phyloP scores from a whole-genome alignment of 345 rosid genomes.

The Eucalyptus grandis region DNA sequence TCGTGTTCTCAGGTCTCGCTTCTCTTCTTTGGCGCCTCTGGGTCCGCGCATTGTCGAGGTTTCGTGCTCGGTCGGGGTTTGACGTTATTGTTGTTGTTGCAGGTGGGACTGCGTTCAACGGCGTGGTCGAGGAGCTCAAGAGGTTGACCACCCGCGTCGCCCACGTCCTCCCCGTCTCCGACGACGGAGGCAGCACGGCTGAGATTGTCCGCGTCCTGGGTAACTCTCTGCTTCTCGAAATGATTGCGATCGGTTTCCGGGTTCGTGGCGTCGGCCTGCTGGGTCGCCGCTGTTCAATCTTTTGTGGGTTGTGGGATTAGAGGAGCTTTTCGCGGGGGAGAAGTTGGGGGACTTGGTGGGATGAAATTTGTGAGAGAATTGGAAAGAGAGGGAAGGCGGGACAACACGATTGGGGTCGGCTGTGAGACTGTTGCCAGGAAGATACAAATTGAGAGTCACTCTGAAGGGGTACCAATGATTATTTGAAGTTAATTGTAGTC shows the following conservation, averaged over 20 bases:
- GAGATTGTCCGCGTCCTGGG: slow-evolving; percentile 96
- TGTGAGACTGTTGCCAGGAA: background rate
- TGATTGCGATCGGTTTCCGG: background rate
- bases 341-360: background rate
- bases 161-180: slow-evolving; percentile 93
- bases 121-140: slow-evolving; percentile 90
- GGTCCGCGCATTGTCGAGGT: background rate
- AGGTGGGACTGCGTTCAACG: slow-evolving; percentile 96
- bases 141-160: slow-evolving; percentile 71
- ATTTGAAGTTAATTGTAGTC: background rate
- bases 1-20: slow-evolving; percentile 74
- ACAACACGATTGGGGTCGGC: background rate
- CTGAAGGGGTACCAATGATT: background rate
- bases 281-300: background rate
- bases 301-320: background rate
- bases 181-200: slow-evolving; percentile 98
- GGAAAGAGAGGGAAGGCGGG: background rate
- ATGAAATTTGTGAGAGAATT: background rate
- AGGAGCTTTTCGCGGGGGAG: background rate
- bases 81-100: background rate
- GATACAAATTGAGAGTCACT: background rate
- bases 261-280: background rate
- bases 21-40: background rate
- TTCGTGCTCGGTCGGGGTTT: background rate
- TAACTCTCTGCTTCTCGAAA: background rate